Conservation (phyloP, 208 protist species). For the Leishmania gerbilli region DNA sequence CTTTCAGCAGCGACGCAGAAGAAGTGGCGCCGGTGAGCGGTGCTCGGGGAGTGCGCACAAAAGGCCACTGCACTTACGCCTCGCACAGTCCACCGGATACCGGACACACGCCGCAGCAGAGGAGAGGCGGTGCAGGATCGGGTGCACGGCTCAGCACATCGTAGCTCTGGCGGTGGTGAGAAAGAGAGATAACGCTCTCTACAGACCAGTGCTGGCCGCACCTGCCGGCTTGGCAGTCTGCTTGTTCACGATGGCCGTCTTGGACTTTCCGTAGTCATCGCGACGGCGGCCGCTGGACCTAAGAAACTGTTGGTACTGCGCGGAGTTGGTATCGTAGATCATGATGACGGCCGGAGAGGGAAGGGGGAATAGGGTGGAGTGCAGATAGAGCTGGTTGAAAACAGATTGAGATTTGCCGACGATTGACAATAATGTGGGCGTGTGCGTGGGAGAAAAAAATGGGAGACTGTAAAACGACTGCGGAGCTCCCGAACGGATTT, state of each 20-base stretch:
- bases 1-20: background rate
- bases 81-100: background rate
- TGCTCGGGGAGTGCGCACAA: background rate
- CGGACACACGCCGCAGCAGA: background rate
- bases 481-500: background rate
- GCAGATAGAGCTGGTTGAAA: background rate
- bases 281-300: constrained; percentile 89
- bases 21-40: background rate
- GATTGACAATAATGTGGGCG: background rate
- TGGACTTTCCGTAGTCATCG: constrained; percentile 87
- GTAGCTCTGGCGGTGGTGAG: too few species aligned
- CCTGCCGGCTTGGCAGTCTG: constrained; percentile 81
- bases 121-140: background rate
- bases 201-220: constrained; percentile 90
- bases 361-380: background rate
- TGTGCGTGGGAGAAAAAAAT: background rate
- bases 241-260: constrained; percentile 70
- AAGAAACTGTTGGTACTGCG: constrained; percentile 94
- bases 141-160: background rate
- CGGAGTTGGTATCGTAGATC: constrained; percentile 94
- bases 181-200: constrained; percentile 20
- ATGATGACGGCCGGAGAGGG: constrained; percentile 37
- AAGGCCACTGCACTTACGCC: background rate
- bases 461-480: background rate
- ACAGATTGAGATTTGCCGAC: background rate